Evolutionary conservation across 2,329 filamentous ascomycete species (phyloP).

Genomic region (Lecanosticta acicola): DNA sequence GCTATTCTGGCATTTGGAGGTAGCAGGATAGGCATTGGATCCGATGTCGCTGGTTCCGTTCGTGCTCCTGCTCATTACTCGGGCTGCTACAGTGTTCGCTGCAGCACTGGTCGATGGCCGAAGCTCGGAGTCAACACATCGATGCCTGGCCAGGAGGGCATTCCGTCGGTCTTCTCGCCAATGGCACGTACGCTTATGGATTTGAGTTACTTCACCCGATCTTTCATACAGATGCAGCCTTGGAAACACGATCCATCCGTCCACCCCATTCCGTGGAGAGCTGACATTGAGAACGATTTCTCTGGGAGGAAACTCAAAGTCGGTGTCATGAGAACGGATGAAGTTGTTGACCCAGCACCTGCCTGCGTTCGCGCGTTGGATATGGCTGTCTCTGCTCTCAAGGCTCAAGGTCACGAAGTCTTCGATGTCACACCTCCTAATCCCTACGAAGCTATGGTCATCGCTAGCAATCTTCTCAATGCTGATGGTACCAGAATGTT

Average conservation of each 20-base stretch:
- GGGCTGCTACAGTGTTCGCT: conserved; percentile 79
- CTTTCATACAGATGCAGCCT: conserved; percentile 72
- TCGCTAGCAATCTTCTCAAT: conserved; percentile 76
- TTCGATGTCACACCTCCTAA: conserved; percentile 48
- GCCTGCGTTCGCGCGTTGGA: conserved; percentile 74
- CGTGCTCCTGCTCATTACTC: conserved; percentile 82
- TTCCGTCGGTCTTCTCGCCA: conserved; percentile 82
- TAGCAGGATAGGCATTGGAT: conserved; percentile 82
- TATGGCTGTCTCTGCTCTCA: conserved; percentile 63
- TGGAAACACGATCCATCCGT: conserved; percentile 86
- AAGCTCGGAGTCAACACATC: conserved; percentile 77
- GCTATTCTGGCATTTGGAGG: conserved; percentile 75
- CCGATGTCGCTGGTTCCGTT: conserved; percentile 85
- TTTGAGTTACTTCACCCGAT: conserved; percentile 74
- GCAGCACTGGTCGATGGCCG: conserved; percentile 85
- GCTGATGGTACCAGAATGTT: conserved; percentile 79
- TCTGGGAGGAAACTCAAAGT: conserved; percentile 61
- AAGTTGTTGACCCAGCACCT: conserved; percentile 79
- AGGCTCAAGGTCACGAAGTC: conserved; percentile 68
- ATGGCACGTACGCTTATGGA: conserved; percentile 85
- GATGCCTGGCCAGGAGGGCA: conserved; percentile 88
- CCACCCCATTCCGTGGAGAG: conserved; percentile 76
- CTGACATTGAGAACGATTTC: conserved; percentile 55
- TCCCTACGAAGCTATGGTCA: conserved; percentile 67
- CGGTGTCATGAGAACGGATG: conserved; percentile 65